Conservation (phyloP, 768 basidiomycete species). For the Russula sp. region DNA sequence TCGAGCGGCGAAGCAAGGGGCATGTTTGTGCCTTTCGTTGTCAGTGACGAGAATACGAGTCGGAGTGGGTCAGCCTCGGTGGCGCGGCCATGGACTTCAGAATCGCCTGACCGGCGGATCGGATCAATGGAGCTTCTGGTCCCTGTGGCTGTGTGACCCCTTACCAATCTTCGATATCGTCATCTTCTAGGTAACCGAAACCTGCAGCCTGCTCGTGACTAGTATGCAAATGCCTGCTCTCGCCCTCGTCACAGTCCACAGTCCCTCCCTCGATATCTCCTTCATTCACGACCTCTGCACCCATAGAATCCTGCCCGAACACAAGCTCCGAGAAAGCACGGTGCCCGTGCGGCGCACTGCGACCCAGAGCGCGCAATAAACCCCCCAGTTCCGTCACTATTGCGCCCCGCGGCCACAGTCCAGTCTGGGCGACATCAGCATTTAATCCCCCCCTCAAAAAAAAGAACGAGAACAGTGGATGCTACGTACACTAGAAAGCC, state of each 20-base stretch:
- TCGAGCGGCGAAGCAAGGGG: conserved; percentile 79
- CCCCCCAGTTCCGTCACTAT: conserved; percentile 18
- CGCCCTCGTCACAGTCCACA: neutral
- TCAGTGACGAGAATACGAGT: neutral
- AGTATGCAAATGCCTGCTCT: neutral
- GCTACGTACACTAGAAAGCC: conserved; percentile 41
- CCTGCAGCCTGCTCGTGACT: neutral
- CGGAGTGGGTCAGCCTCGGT: too few species aligned
- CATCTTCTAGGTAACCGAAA: conserved; percentile 21
- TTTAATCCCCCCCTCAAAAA: neutral
- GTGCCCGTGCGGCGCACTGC: conserved; percentile 13
- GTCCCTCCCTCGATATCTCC: conserved; percentile 6
- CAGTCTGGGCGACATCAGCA: conserved; percentile 2
- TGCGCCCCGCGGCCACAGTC: conserved; percentile 14
- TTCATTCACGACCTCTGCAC: conserved; percentile 9
- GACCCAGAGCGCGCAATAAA: conserved; percentile 8
- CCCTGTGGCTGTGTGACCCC: too few species aligned
- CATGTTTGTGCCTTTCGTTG: conserved; percentile 37
- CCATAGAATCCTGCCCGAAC: conserved; percentile 6
- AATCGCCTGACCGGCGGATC: too few species aligned
- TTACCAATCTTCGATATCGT: conserved; percentile 22
- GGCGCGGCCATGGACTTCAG: too few species aligned
- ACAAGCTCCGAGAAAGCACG: conserved; percentile 18
- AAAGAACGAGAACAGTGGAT: neutral
- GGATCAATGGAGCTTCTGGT: too few species aligned